These are phyloP conservation scores for Solanum chiquidenum DNA, from an alignment of 257 asterid genomes.

Conservation along the genomic window DNA sequence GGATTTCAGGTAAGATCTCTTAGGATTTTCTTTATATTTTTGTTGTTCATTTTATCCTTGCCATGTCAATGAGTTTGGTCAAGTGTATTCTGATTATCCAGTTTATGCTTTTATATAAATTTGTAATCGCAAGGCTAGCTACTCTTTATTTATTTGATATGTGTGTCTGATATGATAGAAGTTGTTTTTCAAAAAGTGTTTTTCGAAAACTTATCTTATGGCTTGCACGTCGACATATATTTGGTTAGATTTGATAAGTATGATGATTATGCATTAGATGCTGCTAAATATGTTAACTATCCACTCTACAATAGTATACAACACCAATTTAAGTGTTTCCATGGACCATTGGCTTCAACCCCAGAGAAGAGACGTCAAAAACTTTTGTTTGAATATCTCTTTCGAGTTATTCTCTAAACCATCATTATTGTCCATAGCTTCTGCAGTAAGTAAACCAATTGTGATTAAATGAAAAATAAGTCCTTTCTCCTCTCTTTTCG, in stretches of 20 bases:
- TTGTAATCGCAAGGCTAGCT: neutral
- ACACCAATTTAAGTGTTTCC: too few species aligned
- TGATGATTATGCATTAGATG: neutral
- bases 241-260: neutral
- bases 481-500: too few species aligned
- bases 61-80: accelerated
- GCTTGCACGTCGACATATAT: neutral
- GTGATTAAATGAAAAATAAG: too few species aligned
- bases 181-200: neutral
- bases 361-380: too few species aligned
- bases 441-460: too few species aligned
- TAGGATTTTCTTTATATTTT: neutral
- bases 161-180: neutral
- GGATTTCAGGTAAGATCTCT: neutral
- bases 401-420: neutral
- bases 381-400: neutral
- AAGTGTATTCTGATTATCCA: neutral
- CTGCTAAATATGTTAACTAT: neutral
- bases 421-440: neutral
- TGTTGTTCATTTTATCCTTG: neutral
- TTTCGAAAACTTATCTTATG: too few species aligned
- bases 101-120: neutral
- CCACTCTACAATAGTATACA: too few species aligned
- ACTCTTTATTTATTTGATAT: neutral
- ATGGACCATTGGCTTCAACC: too few species aligned